Conservation (phyloP, 169 alveolate species). For the Perkinsus chesapeaki region DNA sequence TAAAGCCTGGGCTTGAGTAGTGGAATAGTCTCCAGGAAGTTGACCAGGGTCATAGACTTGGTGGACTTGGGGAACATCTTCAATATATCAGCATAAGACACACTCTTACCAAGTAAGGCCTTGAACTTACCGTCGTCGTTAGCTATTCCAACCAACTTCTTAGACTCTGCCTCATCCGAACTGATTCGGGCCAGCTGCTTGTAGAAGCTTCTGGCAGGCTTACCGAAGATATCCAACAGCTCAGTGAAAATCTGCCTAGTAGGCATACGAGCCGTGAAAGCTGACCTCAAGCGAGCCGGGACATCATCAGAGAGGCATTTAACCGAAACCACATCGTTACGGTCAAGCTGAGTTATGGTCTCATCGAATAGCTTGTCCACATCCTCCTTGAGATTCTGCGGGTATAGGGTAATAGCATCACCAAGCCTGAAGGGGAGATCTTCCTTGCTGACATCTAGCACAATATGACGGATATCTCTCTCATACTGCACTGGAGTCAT, state of each 20-base stretch:
- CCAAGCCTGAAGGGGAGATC: conserved; percentile 19
- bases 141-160: conserved; percentile 6
- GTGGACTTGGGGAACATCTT: conserved; percentile 20
- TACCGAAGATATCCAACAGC: conserved; percentile 35
- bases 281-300: background rate
- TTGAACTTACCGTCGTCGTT: background rate
- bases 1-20: conserved; percentile 30
- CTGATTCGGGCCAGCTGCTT: conserved; percentile 19
- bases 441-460: conserved; percentile 6
- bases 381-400: conserved; percentile 16
- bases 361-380: background rate
- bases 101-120: conserved; percentile 1
- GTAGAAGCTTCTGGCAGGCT: conserved; percentile 28
- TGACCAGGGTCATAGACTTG: conserved; percentile 18
- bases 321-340: background rate
- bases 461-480: conserved; percentile 30
- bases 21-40: conserved; percentile 28
- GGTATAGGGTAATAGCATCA: conserved; percentile 30
- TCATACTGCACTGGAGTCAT: conserved; percentile 28
- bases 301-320: background rate
- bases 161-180: conserved; percentile 16
- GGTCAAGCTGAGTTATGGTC: background rate
- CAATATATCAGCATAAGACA: conserved; percentile 26
- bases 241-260: conserved; percentile 27
- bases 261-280: conserved; percentile 26